phyloP scores from a whole-genome alignment of 768 basidiomycete genomes.

The Calocybe gangraenosa region DNA sequence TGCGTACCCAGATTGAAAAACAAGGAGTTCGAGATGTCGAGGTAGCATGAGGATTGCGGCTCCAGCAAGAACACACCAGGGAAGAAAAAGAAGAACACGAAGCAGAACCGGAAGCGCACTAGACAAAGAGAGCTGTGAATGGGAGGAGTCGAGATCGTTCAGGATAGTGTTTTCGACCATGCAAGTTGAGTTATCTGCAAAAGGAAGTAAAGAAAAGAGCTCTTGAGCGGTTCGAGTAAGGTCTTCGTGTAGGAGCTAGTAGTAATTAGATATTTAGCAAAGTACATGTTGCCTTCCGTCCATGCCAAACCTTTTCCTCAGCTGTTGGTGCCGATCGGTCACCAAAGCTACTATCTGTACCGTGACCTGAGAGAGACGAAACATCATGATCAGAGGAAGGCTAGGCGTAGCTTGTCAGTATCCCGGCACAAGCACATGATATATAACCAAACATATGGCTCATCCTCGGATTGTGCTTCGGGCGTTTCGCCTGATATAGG shows the following conservation, averaged over 20 bases:
- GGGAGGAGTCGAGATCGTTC: background rate
- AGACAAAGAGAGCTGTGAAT: conserved; percentile 6
- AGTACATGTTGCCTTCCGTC: background rate
- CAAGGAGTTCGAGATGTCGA: conserved; percentile 23
- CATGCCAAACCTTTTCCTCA: background rate
- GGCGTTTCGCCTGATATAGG: conserved; percentile 13
- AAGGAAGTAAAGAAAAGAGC: conserved; percentile 14
- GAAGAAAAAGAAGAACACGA: conserved; percentile 32
- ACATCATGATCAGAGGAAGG: background rate
- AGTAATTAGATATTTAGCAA: background rate
- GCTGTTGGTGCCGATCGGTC: too few species aligned
- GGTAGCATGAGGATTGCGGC: conserved; percentile 36
- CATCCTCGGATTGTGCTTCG: background rate
- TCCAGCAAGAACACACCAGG: conserved; percentile 44
- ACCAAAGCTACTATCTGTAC: too few species aligned
- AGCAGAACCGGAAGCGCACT: conserved; percentile 18
- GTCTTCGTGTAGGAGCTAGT: background rate
- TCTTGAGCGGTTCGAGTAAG: conserved; percentile 7
- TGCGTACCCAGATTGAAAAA: too few species aligned
- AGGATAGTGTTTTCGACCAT: background rate
- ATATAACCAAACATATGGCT: background rate
- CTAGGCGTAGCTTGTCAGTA: background rate
- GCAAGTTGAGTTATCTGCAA: conserved; percentile 13
- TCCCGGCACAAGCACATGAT: background rate
- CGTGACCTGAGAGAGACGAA: too few species aligned